Evolutionary conservation across 805 yeast species (phyloP).

Genomic region (Suhomyces sp.): DNA sequence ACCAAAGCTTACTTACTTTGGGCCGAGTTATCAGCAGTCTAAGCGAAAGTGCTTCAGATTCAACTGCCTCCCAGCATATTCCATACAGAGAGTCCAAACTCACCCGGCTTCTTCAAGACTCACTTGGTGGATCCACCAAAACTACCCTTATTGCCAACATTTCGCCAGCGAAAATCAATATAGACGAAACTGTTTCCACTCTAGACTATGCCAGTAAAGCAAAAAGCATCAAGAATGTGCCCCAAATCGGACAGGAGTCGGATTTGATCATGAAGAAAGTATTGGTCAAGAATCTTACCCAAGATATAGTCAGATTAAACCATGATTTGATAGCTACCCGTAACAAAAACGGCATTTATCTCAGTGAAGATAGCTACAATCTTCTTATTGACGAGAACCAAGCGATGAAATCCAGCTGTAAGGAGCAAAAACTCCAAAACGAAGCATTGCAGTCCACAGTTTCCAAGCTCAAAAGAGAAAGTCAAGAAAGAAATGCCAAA

Average conservation of each 20-base stretch:
- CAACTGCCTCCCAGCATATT: conserved; percentile 45
- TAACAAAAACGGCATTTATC: conserved; percentile 60
- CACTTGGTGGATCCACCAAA: conserved; percentile 84
- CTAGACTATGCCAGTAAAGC: conserved; percentile 87
- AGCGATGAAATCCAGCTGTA: conserved; percentile 18
- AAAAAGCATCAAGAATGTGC: conserved; percentile 67
- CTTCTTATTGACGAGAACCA: conserved; percentile 27
- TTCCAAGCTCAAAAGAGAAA: not conserved
- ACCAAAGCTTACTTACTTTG: conserved; percentile 79
- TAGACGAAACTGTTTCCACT: conserved; percentile 83
- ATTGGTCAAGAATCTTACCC: conserved; percentile 50
- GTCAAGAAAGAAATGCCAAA: not conserved
- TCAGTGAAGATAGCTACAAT: conserved; percentile 57
- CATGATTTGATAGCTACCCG: conserved; percentile 62
- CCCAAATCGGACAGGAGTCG: conserved; percentile 44
- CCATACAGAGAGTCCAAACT: conserved; percentile 85
- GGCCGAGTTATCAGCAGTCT: conserved; percentile 80
- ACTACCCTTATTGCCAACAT: conserved; percentile 86
- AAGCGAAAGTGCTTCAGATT: conserved; percentile 20
- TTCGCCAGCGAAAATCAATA: conserved; percentile 73
- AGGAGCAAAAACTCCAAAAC: conserved; percentile 24
- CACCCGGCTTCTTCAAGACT: conserved; percentile 67
- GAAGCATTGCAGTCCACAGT: conserved; percentile 2
- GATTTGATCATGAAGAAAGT: conserved; percentile 48
- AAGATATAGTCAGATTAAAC: conserved; percentile 54